These are phyloP conservation scores for Hypericum androsaemum DNA, from an alignment of 345 rosid species.

Conservation along the genomic window DNA sequence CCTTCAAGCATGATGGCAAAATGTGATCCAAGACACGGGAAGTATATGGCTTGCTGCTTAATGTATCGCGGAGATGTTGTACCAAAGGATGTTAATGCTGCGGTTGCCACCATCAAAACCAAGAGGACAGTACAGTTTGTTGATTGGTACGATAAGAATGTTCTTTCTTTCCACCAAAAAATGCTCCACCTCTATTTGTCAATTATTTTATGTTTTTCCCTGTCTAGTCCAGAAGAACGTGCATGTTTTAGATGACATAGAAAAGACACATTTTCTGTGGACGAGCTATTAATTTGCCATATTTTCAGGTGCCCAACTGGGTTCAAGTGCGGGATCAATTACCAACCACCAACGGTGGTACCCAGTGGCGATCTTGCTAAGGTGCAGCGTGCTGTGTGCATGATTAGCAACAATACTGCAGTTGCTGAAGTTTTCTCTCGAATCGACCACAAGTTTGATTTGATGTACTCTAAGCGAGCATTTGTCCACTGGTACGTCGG, in stretches of 20 bases:
- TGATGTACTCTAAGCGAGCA: constrained; percentile 80
- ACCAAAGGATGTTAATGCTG: constrained; percentile 75
- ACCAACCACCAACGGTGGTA: constrained; percentile 74
- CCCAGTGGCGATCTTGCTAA: constrained; percentile 68
- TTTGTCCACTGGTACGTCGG: constrained; percentile 91
- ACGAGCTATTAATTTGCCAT: neutral
- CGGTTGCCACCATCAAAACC: constrained; percentile 65
- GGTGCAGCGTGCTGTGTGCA: constrained; percentile 77
- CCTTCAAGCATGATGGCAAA: constrained; percentile 85
- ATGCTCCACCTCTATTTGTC: neutral
- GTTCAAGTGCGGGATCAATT: constrained; percentile 78
- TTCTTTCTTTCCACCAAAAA: neutral
- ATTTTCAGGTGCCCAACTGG: constrained; percentile 71
- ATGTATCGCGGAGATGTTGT: constrained; percentile 82
- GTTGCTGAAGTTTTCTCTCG: constrained; percentile 72
- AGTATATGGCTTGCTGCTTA: constrained; percentile 81
- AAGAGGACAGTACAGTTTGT: constrained; percentile 77
- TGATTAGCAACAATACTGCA: constrained; percentile 86
- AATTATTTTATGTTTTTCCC: neutral
- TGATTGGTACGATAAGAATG: constrained; percentile 45
- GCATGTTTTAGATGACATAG: too few species aligned
- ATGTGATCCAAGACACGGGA: constrained; percentile 83
- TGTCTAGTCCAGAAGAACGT: too few species aligned
- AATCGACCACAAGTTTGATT: constrained; percentile 70
- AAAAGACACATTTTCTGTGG: too few species aligned